These are phyloP conservation scores for Maudiozyma barnettii DNA, from an alignment of 805 yeast genomes.

Conservation along the genomic window DNA sequence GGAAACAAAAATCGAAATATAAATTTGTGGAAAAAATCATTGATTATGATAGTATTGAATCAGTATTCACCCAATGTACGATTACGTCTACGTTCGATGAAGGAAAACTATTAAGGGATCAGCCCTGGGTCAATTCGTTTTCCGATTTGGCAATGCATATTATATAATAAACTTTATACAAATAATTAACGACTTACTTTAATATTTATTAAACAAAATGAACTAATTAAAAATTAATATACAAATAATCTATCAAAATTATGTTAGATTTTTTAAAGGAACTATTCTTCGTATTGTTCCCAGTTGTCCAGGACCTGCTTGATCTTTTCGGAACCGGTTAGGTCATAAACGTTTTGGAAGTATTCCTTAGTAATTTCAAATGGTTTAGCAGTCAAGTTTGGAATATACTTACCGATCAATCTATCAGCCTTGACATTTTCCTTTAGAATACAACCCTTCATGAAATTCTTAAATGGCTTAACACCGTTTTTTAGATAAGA, in stretches of 20 bases:
- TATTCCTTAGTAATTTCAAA: constrained; percentile 93
- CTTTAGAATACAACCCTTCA: constrained; percentile 89
- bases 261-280: background rate
- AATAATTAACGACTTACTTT: background rate
- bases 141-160: constrained; percentile 42
- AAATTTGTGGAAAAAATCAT: constrained; percentile 10
- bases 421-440: constrained; percentile 92
- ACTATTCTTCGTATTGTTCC: constrained; percentile 58
- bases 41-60: constrained; percentile 14
- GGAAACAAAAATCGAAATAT: constrained; percentile 7
- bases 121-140: constrained; percentile 43
- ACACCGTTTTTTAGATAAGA: constrained; percentile 98
- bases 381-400: constrained; percentile 97
- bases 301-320: constrained; percentile 88
- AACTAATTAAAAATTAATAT: background rate
- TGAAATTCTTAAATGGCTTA: constrained; percentile 96
- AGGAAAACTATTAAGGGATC: constrained; percentile 15
- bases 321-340: constrained; percentile 87
- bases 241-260: background rate
- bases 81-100: constrained; percentile 18
- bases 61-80: constrained; percentile 15
- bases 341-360: constrained; percentile 88
- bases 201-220: background rate
- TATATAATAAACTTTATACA: constrained; percentile 8
- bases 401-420: constrained; percentile 91